Conservation (phyloP, 495 filamentous ascomycete species). For the Penicillium verhagenii region DNA sequence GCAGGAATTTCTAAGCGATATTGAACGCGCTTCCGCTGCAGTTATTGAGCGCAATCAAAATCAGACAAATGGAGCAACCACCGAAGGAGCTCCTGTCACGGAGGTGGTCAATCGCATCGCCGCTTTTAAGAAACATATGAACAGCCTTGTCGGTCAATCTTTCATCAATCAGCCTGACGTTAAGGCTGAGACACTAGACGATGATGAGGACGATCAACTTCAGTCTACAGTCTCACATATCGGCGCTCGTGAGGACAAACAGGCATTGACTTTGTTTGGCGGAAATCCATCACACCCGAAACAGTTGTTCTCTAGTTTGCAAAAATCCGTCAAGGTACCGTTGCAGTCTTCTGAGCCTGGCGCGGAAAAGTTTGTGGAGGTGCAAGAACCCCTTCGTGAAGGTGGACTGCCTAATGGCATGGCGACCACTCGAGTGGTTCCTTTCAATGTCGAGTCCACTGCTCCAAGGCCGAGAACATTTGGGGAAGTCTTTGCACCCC, state of each 20-base stretch:
- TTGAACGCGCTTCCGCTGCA: conserved; percentile 47
- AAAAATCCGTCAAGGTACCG: conserved; percentile 46
- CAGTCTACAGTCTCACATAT: conserved; percentile 21
- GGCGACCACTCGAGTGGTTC: conserved; percentile 64
- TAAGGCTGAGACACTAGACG: conserved; percentile 40
- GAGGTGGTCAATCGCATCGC: conserved; percentile 43
- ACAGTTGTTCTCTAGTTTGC: conserved; percentile 82
- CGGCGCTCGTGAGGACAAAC: conserved; percentile 44
- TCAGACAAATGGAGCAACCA: conserved; percentile 28
- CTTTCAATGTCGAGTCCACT: conserved; percentile 45
- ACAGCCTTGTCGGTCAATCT: conserved; percentile 46
- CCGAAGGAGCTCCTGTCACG: conserved; percentile 35
- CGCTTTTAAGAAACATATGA: conserved; percentile 50
- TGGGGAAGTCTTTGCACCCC: conserved; percentile 77
- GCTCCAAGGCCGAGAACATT: conserved; percentile 57
- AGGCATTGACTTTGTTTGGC: conserved; percentile 67
- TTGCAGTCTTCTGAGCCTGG: conserved; percentile 37
- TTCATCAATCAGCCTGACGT: conserved; percentile 36
- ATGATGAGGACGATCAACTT: conserved; percentile 36
- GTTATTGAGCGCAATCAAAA: conserved; percentile 45
- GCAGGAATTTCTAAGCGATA: conserved; percentile 50
- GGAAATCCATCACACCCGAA: conserved; percentile 49
- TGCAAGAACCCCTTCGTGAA: conserved; percentile 55
- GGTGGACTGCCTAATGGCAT: conserved; percentile 71
- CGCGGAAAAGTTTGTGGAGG: conserved; percentile 45